Percentiles rank a stretch among this genome's conserved stretches.
Evolutionary conservation across 2,329 filamentous ascomycete species (phyloP).

Genomic region (Sporothrix luriei): DNA sequence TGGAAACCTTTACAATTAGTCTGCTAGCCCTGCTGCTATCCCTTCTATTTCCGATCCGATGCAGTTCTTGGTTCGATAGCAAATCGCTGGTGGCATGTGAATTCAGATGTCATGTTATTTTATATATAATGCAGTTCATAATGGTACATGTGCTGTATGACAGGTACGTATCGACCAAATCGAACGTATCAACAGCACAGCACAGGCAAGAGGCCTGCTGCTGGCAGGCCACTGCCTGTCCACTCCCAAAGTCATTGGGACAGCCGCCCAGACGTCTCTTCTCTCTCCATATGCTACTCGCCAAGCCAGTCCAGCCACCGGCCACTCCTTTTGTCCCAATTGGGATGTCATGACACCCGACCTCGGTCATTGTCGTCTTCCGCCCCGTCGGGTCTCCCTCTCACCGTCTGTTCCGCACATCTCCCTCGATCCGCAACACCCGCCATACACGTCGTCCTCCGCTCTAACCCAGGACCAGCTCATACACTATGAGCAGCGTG

Average conservation of each 20-base stretch:
- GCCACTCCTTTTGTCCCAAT: neutral
- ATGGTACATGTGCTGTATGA: slow-evolving; percentile 16
- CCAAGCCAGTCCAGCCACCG: neutral
- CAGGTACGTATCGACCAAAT: neutral
- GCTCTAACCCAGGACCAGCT: slow-evolving; percentile 69
- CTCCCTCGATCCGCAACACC: neutral
- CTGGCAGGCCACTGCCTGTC: neutral
- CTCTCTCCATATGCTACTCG: neutral
- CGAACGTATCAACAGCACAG: neutral
- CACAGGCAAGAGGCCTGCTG: neutral
- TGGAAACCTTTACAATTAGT: no score
- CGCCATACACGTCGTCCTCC: neutral
- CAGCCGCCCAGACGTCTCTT: neutral
- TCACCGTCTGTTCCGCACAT: neutral
- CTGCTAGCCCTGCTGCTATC: no score
- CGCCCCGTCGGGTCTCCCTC: neutral
- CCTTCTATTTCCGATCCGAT: neutral
- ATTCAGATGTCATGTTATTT: neutral
- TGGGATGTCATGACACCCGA: no score
- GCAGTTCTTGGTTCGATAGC: no score
- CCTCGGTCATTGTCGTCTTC: neutral
- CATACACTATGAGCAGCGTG: slow-evolving; percentile 78
- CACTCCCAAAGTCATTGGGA: neutral
- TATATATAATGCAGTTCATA: neutral
- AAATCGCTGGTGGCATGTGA: no score